These are phyloP conservation scores for Geotrichum siamense DNA, from an alignment of 1,139 yeast species.

Conservation along the genomic window DNA sequence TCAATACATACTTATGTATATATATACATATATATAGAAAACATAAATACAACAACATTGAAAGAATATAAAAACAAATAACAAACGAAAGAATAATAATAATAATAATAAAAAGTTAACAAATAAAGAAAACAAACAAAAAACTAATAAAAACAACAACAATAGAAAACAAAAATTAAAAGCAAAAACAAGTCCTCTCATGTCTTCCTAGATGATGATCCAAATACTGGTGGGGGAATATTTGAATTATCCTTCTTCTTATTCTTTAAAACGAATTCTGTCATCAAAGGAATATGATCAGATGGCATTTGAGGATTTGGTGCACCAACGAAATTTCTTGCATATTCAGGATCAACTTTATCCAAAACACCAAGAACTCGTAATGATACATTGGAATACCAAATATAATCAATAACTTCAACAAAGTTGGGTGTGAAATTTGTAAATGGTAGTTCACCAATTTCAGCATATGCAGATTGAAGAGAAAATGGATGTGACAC, in stretches of 20 bases:
- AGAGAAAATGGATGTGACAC: slow-evolving; percentile 73
- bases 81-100: no score
- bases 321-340: slow-evolving; percentile 73
- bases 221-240: slow-evolving; percentile 28
- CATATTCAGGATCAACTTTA: slow-evolving; percentile 70
- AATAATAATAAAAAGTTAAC: not conserved
- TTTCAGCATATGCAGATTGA: slow-evolving; percentile 74
- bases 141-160: not conserved
- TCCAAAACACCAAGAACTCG: slow-evolving; percentile 84
- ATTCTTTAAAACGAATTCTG: slow-evolving; percentile 68
- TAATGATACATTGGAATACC: slow-evolving; percentile 78
- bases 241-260: slow-evolving; percentile 28
- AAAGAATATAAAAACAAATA: not conserved
- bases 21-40: no score
- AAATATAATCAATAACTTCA: slow-evolving; percentile 88
- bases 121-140: not conserved
- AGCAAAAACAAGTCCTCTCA: not conserved
- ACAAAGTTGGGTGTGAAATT: slow-evolving; percentile 91
- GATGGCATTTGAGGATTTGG: slow-evolving; percentile 94
- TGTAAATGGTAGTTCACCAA: slow-evolving; percentile 90
- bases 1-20: no score
- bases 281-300: slow-evolving; percentile 81
- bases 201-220: slow-evolving; percentile 15
- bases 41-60: not conserved
- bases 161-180: not conserved